phyloP scores from a whole-genome alignment of 106 monocot species.

The Agapanthus africanus region DNA sequence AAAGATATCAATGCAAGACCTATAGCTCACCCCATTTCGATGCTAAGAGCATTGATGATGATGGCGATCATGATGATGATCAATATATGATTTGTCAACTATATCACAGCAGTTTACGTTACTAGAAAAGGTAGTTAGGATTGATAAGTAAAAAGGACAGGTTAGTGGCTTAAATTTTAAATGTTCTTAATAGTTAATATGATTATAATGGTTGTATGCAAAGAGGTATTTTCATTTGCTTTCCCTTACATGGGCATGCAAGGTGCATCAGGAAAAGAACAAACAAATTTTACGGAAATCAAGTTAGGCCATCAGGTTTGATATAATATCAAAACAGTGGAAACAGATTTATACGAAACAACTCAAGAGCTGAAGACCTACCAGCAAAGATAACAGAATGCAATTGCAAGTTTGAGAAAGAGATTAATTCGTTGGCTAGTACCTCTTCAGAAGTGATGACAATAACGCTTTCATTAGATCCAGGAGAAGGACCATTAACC shows the following conservation, averaged over 20 bases:
- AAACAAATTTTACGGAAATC: not conserved
- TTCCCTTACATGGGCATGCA: not conserved
- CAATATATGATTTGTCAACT: too few species aligned
- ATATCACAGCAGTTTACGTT: not conserved
- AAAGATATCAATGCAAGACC: too few species aligned
- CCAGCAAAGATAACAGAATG: not conserved
- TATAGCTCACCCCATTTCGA: too few species aligned
- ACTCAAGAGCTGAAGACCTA: not conserved
- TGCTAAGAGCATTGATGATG: too few species aligned
- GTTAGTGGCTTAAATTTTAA: not conserved
- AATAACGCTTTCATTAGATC: conserved; percentile 67
- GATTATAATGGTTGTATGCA: not conserved
- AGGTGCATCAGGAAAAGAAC: not conserved
- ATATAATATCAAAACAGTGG: not conserved
- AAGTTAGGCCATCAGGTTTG: not conserved
- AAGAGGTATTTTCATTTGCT: not conserved
- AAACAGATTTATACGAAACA: not conserved
- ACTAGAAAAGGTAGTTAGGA: not conserved
- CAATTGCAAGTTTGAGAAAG: not conserved
- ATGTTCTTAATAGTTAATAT: not conserved
- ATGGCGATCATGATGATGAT: too few species aligned
- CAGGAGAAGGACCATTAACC: conserved; percentile 54
- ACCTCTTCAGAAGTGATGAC: conserved; percentile 89
- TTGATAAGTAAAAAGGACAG: not conserved
- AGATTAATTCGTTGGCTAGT: too few species aligned